Base-by-base conservation (phyloP, 1,139 yeast genomes). In the Blastobotrys aristatus region DNA sequence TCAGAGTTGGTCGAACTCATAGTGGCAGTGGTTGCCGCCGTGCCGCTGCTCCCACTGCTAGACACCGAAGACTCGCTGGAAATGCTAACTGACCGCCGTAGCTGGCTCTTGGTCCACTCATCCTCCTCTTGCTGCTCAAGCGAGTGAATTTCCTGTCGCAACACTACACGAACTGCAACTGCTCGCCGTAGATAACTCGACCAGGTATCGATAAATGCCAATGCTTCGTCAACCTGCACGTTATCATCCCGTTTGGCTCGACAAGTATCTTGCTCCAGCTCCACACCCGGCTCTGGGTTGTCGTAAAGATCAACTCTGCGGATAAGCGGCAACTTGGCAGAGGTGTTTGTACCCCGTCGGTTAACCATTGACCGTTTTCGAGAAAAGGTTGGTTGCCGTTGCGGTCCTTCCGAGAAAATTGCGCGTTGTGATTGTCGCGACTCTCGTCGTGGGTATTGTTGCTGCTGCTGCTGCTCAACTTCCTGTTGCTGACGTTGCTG, bases 181-280 rank as follows among this genome's bases (percentile, higher is more conserved):
- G 67, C 65, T 6, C 63, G 57, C 16, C 64, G 59, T 42, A 67
- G 52, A 47, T 64, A 67, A 4, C 55, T 45, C 2, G 67, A 57
- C 70, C 71, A 67, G 1, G 67, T 57, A 20, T 55, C 57, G 7
- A 66, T 67, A 47, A 67, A 66, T 13, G 60, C 61, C 27, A 61
- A 44, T 2, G 65, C 65, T 21, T 58, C 62, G 4, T 61, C 63
- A 14, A 60, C 55, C 33, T 54, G 47, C 18, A 32, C 38, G 10
- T 29, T 37, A 4, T 47, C 46, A 30, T 40, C 30, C 2, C 18
- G 11, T 8, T 37, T 4, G 3, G 14, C 13, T 2, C 4, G 4
- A 13, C 17, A 16, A 24, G 17, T 30, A 26, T 37, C 38, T 2
- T 43, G 21, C 14, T 43, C 52, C 27, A 48, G 48, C 21, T 41